phyloP scores from a whole-genome alignment of 202 grass and related monocot species.

The Elaeis oleifera region DNA sequence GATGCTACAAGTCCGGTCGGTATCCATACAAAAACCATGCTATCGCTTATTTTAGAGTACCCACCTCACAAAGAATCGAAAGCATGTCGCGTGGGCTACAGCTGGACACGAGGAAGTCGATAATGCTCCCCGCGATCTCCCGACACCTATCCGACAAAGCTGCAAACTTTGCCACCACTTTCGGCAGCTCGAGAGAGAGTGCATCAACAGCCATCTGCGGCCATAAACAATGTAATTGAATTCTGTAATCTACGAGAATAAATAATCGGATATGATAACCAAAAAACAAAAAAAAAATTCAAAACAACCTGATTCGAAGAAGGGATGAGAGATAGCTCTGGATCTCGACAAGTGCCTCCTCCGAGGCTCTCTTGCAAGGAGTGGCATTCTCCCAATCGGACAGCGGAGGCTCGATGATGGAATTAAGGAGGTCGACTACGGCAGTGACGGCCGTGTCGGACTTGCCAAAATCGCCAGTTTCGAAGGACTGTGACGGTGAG shows the following conservation, averaged over 20 bases:
- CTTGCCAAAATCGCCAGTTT: constrained; percentile 18
- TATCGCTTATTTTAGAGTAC: neutral
- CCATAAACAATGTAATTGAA: constrained; percentile 1
- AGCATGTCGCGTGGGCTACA: constrained; percentile 85
- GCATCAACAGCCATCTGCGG: constrained; percentile 53
- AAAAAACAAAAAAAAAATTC: neutral
- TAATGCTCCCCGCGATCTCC: constrained; percentile 29
- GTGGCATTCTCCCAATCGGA: neutral
- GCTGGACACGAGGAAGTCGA: constrained; percentile 39
- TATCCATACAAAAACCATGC: neutral
- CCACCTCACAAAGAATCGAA: constrained; percentile 70
- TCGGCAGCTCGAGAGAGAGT: constrained; percentile 65
- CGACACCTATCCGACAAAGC: constrained; percentile 36
- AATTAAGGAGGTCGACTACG: constrained; percentile 20
- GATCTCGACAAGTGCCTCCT: constrained; percentile 60
- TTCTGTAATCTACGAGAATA: neutral
- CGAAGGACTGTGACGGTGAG: constrained; percentile 24
- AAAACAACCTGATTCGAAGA: constrained; percentile 47
- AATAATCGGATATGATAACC: neutral
- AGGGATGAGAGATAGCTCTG: constrained; percentile 38
- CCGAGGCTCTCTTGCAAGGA: neutral
- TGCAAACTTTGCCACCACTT: constrained; percentile 47
- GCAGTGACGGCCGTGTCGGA: constrained; percentile 2
- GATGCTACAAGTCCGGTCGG: neutral
- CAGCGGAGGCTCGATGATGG: neutral